Evolutionary conservation across 2,329 filamentous ascomycete species (phyloP), one percentile per base, ranked within the genome.

Genomic region (Ophiostoma fasciatum): DNA sequence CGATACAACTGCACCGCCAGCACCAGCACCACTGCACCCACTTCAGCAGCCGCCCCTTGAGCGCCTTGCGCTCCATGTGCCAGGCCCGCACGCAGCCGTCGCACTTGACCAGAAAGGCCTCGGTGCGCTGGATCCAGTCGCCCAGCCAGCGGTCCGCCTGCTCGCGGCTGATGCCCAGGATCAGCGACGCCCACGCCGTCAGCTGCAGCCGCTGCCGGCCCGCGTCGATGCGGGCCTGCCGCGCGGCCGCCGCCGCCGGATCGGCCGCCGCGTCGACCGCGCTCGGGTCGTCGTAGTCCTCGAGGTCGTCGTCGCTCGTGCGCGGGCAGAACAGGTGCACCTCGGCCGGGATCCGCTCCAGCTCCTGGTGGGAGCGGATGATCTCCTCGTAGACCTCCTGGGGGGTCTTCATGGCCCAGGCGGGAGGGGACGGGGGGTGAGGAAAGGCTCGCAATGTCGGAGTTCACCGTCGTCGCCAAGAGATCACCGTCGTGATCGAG

Each of bases 1-100:
- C n/a, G n/a, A n/a, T n/a, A n/a, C n/a, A n/a, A n/a, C n/a, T n/a
- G n/a, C n/a, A n/a, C n/a, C n/a, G n/a, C n/a, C n/a, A n/a, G n/a
- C n/a, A n/a, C n/a, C n/a, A n/a, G n/a, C n/a, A n/a, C n/a, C n/a
- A 28, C 22, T 5, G 11, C 19, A 55, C 62, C 48, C 60, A 74
- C 65, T 76, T 70, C 46, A 70, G 63, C 37, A 84, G 61, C 32
- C 69, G 62, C 41, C 74, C 70, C 22, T 82, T 58, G 43, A 80
- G 70, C 37, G 62, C 59, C 41, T 70, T 69, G 42, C 81, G 76
- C 21, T 67, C 68, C 50, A 73, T 74, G 53, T 87, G 81, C 68
- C 82, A 87, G 46, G 76, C 76, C 42, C 74, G 66, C 35, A 82
- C 76, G 51, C 81, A 87, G 35, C 70, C 64, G 36, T 82, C 71